phyloP scores from a whole-genome alignment of 176 grass and related monocot species.

The Eragrostis curvula region DNA sequence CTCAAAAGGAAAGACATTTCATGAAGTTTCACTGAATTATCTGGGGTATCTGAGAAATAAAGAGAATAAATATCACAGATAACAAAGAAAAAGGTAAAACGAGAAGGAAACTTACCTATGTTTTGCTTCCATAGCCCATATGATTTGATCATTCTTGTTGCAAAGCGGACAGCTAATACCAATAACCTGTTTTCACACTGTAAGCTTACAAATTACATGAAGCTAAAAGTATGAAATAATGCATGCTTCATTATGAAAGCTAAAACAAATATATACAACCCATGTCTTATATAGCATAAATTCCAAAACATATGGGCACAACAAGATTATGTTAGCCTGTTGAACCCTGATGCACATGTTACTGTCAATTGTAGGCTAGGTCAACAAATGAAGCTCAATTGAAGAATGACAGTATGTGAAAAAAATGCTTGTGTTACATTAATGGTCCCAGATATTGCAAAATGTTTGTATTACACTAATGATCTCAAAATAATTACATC shows the following conservation, averaged over 20 bases:
- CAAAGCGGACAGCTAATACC: slow-evolving; percentile 86
- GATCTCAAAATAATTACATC: not conserved
- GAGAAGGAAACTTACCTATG: slow-evolving; percentile 43
- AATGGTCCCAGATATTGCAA: not conserved
- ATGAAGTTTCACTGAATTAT: slow-evolving; percentile 71
- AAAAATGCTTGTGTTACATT: slow-evolving; percentile 10
- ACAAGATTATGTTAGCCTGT: slow-evolving; percentile 1
- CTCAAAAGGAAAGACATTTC: slow-evolving; percentile 94
- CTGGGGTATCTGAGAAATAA: slow-evolving; percentile 37
- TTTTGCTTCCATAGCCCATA: slow-evolving; percentile 74
- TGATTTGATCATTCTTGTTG: slow-evolving; percentile 79
- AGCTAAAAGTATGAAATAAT: slow-evolving; percentile 48
- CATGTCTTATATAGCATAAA: not conserved
- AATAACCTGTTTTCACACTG: slow-evolving; percentile 81
- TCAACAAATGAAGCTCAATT: slow-evolving; percentile 20
- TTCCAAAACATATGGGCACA: slow-evolving; percentile 13
- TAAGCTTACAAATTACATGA: slow-evolving; percentile 63
- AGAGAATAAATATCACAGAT: slow-evolving; percentile 42
- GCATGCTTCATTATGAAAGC: slow-evolving; percentile 42
- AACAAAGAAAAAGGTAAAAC: slow-evolving; percentile 36
- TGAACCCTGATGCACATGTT: slow-evolving; percentile 1
- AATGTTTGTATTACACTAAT: not conserved
- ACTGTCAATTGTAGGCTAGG: slow-evolving; percentile 14
- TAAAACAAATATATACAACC: slow-evolving; percentile 3
- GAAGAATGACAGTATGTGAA: slow-evolving; percentile 8